Percentiles rank a stretch among this genome's conserved stretches.
Evolutionary conservation across 2,329 filamentous ascomycete species (phyloP).

Genomic region (Phialocephala sp.): DNA sequence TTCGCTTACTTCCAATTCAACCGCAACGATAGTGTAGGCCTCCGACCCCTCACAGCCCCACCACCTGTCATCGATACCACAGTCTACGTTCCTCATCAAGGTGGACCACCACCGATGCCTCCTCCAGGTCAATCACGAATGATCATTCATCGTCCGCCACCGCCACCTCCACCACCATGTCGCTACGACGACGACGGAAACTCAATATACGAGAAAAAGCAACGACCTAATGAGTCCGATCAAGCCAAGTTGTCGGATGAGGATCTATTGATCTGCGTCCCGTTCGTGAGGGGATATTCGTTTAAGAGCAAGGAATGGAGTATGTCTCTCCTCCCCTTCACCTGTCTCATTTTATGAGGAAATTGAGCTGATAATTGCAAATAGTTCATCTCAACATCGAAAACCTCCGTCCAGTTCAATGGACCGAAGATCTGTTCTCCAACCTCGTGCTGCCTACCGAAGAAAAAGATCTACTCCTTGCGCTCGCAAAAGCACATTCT

Average conservation of each 20-base stretch:
- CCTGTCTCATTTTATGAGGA: not conserved
- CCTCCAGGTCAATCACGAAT: slow-evolving; percentile 7
- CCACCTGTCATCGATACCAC: slow-evolving; percentile 11
- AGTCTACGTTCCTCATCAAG: slow-evolving; percentile 2
- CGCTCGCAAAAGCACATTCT: slow-evolving; percentile 55
- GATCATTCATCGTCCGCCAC: slow-evolving; percentile 3
- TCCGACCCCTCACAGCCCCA: slow-evolving; percentile 10
- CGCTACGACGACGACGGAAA: not conserved
- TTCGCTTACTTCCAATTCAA: slow-evolving; percentile 36
- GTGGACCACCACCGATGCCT: not conserved
- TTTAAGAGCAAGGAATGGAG: slow-evolving; percentile 53
- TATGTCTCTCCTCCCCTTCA: slow-evolving; percentile 25
- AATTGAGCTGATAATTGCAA: slow-evolving; percentile 25
- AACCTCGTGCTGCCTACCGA: slow-evolving; percentile 54
- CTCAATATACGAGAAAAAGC: not conserved
- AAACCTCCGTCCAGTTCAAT: slow-evolving; percentile 50
- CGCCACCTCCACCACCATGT: slow-evolving; percentile 1
- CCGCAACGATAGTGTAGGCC: slow-evolving; percentile 25
- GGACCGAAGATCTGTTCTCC: slow-evolving; percentile 54
- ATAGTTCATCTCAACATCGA: slow-evolving; percentile 53
- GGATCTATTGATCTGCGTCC: slow-evolving; percentile 16
- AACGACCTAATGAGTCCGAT: slow-evolving; percentile 3
- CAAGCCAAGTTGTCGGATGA: slow-evolving; percentile 4
- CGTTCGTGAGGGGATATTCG: slow-evolving; percentile 19
- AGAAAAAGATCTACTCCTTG: slow-evolving; percentile 56